These are phyloP conservation scores for Arxiozyma heterogenica DNA, from an alignment of 1,139 yeast genomes.

Conservation along the genomic window DNA sequence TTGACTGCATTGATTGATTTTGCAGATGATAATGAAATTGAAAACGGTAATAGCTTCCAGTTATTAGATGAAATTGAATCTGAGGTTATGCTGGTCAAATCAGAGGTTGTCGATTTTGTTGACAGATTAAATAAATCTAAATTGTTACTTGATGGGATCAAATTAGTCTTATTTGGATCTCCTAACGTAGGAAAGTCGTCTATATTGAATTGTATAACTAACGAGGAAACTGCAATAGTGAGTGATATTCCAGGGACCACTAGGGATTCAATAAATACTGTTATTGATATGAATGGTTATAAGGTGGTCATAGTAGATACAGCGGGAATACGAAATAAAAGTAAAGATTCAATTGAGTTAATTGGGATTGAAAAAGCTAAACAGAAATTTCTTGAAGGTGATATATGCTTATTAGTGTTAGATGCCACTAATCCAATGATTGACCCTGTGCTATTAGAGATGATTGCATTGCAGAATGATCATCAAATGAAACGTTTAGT, in stretches of 20 bases:
- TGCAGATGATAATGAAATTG: slow-evolving; percentile 88
- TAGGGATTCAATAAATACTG: slow-evolving; percentile 76
- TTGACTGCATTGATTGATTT: slow-evolving; percentile 87
- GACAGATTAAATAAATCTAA: slow-evolving; percentile 49
- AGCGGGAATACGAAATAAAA: slow-evolving; percentile 70
- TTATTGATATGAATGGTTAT: slow-evolving; percentile 73
- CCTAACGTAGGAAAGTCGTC: slow-evolving; percentile 97
- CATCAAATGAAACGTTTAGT: slow-evolving; percentile 32
- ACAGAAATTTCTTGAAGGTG: slow-evolving; percentile 47
- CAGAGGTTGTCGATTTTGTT: slow-evolving; percentile 43
- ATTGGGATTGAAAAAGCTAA: slow-evolving; percentile 82
- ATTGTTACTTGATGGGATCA: slow-evolving; percentile 63
- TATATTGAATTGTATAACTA: slow-evolving; percentile 59
- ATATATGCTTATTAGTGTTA: slow-evolving; percentile 47
- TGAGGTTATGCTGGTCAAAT: slow-evolving; percentile 36
- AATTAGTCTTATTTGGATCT: slow-evolving; percentile 70
- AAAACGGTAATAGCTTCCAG: slow-evolving; percentile 43
- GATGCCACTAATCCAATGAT: slow-evolving; percentile 25
- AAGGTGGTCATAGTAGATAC: slow-evolving; percentile 84
- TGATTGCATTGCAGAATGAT: slow-evolving; percentile 25
- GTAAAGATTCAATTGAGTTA: slow-evolving; percentile 54
- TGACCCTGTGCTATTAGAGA: slow-evolving; percentile 15
- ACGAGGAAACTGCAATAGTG: slow-evolving; percentile 83
- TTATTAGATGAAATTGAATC: slow-evolving; percentile 43
- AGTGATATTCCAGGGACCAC: slow-evolving; percentile 93